Base-by-base conservation (phyloP, 2,329 filamentous ascomycete species). In the Xylariaceae sp. region DNA sequence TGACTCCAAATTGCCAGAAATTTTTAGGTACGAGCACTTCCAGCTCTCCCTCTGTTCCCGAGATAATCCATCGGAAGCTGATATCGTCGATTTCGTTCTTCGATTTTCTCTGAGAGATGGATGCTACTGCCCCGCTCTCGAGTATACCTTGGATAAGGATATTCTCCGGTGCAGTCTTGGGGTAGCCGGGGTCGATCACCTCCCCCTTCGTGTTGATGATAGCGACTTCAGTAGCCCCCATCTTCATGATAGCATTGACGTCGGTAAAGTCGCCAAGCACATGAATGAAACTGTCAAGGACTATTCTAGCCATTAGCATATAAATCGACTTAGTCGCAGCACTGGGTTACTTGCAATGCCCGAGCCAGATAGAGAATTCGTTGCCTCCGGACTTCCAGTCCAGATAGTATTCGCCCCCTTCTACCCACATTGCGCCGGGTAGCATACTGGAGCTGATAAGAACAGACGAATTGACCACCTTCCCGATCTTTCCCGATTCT, bases 401-500 rank as follows among this genome's bases (percentile, higher is more conserved):
- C 4, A 51, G 34, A 20, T 38, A 49, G 32, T 53, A 54, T 41
- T 54, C 49, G 1, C 6, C 47, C 8, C 52, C 54, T 22, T 59
- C 49, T 1, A 48, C 6, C 55, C 58, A 63, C 6, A 33, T 35
- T 3, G 53, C 50, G 4, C 41, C 40, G 5, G 38, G 16, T 12
- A 57, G 6, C 0, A 46, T 3, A 25, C 40, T 22, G 2, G 44
- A 43, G 19, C 37, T 44, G 11, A 48, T 40, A 21, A 35, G 27
- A 1, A 67, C 63, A 0, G 56, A 62, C 2, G 62, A 64, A 41
- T 61, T 65, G 12, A 67, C 34, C 1, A 77, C 60, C 25, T 64
- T 64, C 2, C 74, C 75, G 11, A 77, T 64, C 29, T 65, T 63
- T 1, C 71, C 70, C 2, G 60, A 60, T 1, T 62, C 55, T 4